A percentile compares a stretch with the other conserved stretches of the same genome.
Conservation (phyloP, 2,329 filamentous ascomycete species). For the Pestalotiopsis sp. region DNA sequence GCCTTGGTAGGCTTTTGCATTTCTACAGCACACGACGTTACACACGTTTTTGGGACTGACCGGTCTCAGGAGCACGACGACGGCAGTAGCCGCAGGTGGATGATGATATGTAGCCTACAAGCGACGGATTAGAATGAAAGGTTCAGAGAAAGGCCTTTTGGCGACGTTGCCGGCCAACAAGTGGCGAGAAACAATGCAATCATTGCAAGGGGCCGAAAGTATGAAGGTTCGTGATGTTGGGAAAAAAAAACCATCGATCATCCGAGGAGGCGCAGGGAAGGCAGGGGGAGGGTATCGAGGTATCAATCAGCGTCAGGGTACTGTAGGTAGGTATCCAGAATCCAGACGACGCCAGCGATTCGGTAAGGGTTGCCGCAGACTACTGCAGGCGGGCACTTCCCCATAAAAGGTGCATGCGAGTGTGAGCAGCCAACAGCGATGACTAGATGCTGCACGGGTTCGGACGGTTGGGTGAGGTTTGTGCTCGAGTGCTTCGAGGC, state of each 20-base stretch:
- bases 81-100: conserved; percentile 58
- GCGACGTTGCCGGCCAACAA: neutral
- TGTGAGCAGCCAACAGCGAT: conserved; percentile 46
- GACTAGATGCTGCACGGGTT: conserved; percentile 48
- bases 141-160: neutral
- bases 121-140: conserved; percentile 17
- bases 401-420: conserved; percentile 34
- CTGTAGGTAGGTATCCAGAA: neutral
- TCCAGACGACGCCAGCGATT: conserved; percentile 20
- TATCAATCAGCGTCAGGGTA: too few species aligned
- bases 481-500: conserved; percentile 19
- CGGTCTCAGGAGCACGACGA: conserved; percentile 42
- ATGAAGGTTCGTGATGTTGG: neutral
- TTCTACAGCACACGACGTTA: conserved; percentile 18
- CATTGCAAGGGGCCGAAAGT: neutral
- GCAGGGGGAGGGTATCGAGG: too few species aligned
- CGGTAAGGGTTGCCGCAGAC: conserved; percentile 28
- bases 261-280: neutral
- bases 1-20: neutral
- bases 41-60: conserved; percentile 54
- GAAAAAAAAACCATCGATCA: neutral
- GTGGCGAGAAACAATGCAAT: neutral
- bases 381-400: conserved; percentile 24
- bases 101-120: conserved; percentile 54
- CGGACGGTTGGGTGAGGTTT: conserved; percentile 49